These are phyloP conservation scores for Gynostemma pentaphyllum DNA, from an alignment of 306 rosid genomes.

Conservation along the genomic window DNA sequence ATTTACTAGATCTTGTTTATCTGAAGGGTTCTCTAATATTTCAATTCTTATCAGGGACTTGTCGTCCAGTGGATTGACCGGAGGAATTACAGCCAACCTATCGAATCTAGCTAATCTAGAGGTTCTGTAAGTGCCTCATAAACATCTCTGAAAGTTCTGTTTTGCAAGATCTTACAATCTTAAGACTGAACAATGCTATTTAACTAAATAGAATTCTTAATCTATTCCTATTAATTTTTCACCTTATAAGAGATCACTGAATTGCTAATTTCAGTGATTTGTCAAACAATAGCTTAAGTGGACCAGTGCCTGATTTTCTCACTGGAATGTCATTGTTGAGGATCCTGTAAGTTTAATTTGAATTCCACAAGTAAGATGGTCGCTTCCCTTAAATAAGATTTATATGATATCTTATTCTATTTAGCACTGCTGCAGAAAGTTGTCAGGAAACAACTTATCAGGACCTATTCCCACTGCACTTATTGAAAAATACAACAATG, in stretches of 20 bases:
- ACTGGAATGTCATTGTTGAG: background rate
- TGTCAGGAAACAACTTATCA: slow-evolving; percentile 4
- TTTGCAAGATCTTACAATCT: no score
- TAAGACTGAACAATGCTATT: no score
- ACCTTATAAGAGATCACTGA: background rate
- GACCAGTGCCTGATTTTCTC: background rate
- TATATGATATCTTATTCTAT: background rate
- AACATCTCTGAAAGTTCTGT: background rate
- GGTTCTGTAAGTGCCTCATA: background rate
- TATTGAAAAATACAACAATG: background rate
- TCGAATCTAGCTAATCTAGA: background rate
- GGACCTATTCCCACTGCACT: background rate
- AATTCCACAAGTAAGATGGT: background rate
- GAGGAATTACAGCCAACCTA: slow-evolving; percentile 4
- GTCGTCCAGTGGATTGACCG: background rate
- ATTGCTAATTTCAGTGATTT: slow-evolving; percentile 1
- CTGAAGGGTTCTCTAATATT: background rate
- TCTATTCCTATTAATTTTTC: background rate
- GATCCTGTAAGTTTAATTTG: background rate
- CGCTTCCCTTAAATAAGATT: background rate
- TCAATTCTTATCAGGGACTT: background rate
- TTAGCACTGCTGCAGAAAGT: background rate
- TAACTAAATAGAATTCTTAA: no score
- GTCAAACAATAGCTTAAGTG: slow-evolving; percentile 4
- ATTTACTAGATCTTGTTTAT: background rate